Conservation (phyloP, 2,329 filamentous ascomycete genomes). For the Periconia sp. region DNA sequence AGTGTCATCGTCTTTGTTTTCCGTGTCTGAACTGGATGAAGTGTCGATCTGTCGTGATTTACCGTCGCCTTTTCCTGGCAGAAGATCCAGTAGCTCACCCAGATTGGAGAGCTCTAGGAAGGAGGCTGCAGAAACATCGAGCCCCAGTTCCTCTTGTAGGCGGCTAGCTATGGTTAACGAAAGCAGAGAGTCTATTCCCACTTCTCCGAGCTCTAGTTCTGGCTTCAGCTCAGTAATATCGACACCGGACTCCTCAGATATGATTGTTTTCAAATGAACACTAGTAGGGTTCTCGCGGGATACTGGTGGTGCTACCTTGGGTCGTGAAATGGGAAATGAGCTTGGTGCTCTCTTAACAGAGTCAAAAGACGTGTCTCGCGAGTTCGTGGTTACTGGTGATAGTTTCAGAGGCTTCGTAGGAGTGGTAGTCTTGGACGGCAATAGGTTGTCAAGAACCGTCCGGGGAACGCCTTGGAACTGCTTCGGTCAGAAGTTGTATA, state of each 20-base stretch:
- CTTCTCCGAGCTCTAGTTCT: slow-evolving; percentile 22
- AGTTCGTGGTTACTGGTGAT: too few species aligned
- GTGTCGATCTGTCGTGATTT: background rate
- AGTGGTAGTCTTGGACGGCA: background rate
- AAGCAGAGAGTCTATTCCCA: slow-evolving; percentile 34
- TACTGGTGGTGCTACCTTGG: too few species aligned
- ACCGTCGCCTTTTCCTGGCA: too few species aligned
- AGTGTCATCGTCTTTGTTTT: background rate
- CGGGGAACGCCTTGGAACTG: background rate
- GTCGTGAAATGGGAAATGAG: too few species aligned
- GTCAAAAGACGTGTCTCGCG: too few species aligned
- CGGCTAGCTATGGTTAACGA: slow-evolving; percentile 20
- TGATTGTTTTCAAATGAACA: too few species aligned
- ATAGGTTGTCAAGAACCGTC: background rate
- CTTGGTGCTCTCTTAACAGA: slow-evolving; percentile 4
- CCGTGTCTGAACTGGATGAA: background rate
- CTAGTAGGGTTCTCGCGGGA: too few species aligned
- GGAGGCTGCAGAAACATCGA: slow-evolving; percentile 29
- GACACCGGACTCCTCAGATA: slow-evolving; percentile 32
- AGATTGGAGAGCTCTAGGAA: slow-evolving; percentile 49
- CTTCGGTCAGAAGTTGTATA: background rate
- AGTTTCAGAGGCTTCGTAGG: too few species aligned
- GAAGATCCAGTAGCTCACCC: background rate
- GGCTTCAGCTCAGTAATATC: slow-evolving; percentile 26
- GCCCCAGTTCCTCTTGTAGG: slow-evolving; percentile 26